Conservation (phyloP, 192 early-diverging fungal species). For the Backusella westeae region DNA sequence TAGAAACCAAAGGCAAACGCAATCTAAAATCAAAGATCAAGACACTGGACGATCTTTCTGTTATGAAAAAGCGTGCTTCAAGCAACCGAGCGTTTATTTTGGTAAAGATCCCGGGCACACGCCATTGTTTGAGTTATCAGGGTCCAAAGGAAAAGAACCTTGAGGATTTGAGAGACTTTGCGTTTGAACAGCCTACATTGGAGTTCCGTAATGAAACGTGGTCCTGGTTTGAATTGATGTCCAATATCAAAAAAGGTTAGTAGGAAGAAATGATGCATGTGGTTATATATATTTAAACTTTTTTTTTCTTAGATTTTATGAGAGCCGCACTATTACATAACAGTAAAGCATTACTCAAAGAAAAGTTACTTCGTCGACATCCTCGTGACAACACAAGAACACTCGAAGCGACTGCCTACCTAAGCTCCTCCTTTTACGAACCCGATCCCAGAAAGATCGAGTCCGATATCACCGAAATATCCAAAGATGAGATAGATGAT, state of each 20-base stretch:
- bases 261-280: background rate
- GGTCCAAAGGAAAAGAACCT: slow-evolving; percentile 79
- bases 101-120: slow-evolving; percentile 83
- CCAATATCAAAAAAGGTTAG: slow-evolving; percentile 67
- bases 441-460: background rate
- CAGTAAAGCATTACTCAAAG: slow-evolving; percentile 29
- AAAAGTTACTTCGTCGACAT: slow-evolving; percentile 37
- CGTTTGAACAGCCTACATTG: slow-evolving; percentile 69
- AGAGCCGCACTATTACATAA: slow-evolving; percentile 37
- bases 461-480: background rate
- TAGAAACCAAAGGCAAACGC: background rate
- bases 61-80: slow-evolving; percentile 86
- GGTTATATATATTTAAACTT: no score
- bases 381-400: slow-evolving; percentile 15
- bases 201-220: slow-evolving; percentile 84
- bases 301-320: slow-evolving; percentile 23
- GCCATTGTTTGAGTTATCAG: slow-evolving; percentile 82
- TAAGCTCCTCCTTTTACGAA: background rate
- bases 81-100: slow-evolving; percentile 88
- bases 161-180: slow-evolving; percentile 71
- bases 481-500: background rate
- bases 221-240: slow-evolving; percentile 73
- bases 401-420: background rate
- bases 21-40: slow-evolving; percentile 28
- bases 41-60: slow-evolving; percentile 54